A percentile compares a stretch with the other conserved stretches of the same genome.
phyloP scores from a whole-genome alignment of 441 rosid genomes.

The Mallotus repandus region DNA sequence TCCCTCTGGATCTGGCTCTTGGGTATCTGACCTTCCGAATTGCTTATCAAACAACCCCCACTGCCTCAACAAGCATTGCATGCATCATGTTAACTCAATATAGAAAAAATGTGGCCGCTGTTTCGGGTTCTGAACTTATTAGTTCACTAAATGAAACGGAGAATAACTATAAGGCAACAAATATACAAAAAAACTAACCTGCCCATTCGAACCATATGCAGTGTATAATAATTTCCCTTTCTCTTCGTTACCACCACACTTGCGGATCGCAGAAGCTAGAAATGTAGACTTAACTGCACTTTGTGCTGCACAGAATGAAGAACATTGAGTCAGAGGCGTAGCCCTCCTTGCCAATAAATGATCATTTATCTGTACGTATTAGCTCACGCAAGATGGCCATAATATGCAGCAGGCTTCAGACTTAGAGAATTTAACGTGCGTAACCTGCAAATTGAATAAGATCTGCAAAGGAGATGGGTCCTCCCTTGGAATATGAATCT shows the following conservation, averaged over 20 bases:
- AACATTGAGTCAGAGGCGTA: slow-evolving; percentile 10
- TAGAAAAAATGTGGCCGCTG: not conserved
- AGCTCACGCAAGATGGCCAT: not conserved
- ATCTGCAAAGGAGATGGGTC: slow-evolving; percentile 83
- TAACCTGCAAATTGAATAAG: slow-evolving; percentile 77
- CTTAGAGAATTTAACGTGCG: slow-evolving; percentile 7
- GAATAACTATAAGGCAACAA: not conserved
- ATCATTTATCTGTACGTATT: not conserved
- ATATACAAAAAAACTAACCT: slow-evolving; percentile 42
- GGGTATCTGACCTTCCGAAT: slow-evolving; percentile 71
- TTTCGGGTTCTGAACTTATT: not conserved
- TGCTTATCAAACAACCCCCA: slow-evolving; percentile 89
- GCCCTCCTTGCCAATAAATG: too few species aligned
- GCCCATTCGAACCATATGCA: slow-evolving; percentile 86
- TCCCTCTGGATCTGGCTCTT: slow-evolving; percentile 79
- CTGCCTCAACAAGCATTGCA: slow-evolving; percentile 35
- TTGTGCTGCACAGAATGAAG: slow-evolving; percentile 47
- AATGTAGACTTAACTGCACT: slow-evolving; percentile 72
- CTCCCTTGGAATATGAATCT: slow-evolving; percentile 82
- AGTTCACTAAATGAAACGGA: not conserved
- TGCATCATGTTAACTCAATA: not conserved
- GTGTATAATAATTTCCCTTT: slow-evolving; percentile 64
- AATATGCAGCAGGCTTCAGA: slow-evolving; percentile 1
- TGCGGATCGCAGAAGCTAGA: slow-evolving; percentile 77
- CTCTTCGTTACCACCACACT: slow-evolving; percentile 92